Base-by-base conservation (phyloP, 148 eudicot genomes). In the Camellia japonica region DNA sequence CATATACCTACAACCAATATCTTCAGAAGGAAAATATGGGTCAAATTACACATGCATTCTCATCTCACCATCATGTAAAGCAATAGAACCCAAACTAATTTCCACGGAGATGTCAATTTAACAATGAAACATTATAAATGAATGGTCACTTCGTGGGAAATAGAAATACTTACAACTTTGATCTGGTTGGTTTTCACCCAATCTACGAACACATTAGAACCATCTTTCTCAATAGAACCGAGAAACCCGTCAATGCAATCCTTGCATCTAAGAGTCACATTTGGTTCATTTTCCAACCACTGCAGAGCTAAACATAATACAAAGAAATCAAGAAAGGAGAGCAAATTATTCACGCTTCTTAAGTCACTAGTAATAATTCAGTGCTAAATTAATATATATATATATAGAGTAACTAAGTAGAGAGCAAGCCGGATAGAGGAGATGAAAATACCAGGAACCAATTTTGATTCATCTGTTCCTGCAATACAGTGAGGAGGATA, bases 231-330 rank as follows among this genome's bases (percentile, higher is more conserved):
- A 12, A 87, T 77, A 13, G 99, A 92, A 76, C 97, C 99, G 61
- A 96, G 63, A 85, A 92, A 92, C 51, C 99, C 99, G 82, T 96
- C 94, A 79, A 93, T 90, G 83, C 99, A 96, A 81, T 90, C 97
- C 83, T 96, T 96, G 81, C 85, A 78, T 83, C 98, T 87, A 38
- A 96, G 79, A 18, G 94, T 93, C 54, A 81, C 99, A 85, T 89
- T 93, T 68, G 93, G 83, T 85, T 95, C 97, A 68, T 90, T 85
- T 86, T 95, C 97, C 86, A 95, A 82, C 97, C 97, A 95, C 83
- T 91, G 89, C 82, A 95, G 79, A 59, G 84, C 99, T 95, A 76
- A 75, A 83, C 67, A 64, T 73, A 47, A 71, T n/a, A 65, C 18
- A 76, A 30, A 73, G 38, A 71, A 81, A 71, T 68, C 58, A 81